Conservation (phyloP, 495 filamentous ascomycete genomes). For the Penicillium silybi region DNA sequence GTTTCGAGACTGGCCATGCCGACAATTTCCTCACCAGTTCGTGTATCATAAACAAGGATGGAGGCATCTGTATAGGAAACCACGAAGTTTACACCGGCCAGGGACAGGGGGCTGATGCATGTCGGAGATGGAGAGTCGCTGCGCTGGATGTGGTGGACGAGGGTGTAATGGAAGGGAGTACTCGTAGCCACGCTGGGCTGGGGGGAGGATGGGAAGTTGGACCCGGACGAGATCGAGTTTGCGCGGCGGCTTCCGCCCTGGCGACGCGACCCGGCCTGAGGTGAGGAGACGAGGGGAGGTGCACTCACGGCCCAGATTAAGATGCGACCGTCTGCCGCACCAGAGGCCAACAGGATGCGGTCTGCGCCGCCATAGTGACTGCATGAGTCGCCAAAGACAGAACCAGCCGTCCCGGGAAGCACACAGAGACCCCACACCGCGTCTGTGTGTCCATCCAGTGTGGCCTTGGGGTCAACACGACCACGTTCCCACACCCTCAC, state of each 20-base stretch:
- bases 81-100: conserved; percentile 86
- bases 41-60: conserved; percentile 86
- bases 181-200: conserved; percentile 77
- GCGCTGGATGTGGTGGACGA: conserved; percentile 80
- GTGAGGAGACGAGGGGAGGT: conserved; percentile 78
- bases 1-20: conserved; percentile 91
- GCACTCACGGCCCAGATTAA: conserved; percentile 92
- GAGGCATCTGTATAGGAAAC: conserved; percentile 88
- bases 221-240: conserved; percentile 87
- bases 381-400: conserved; percentile 68
- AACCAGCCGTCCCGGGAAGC: conserved; percentile 75
- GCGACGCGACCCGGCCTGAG: conserved; percentile 65
- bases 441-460: conserved; percentile 89
- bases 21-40: conserved; percentile 85
- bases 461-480: conserved; percentile 91
- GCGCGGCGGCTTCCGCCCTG: conserved; percentile 75
- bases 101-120: conserved; percentile 82
- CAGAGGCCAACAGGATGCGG: conserved; percentile 83
- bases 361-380: conserved; percentile 71
- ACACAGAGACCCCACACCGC: conserved; percentile 95
- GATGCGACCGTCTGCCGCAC: conserved; percentile 85
- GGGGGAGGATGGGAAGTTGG: conserved; percentile 84
- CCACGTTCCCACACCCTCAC: conserved; percentile 93
- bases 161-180: conserved; percentile 60
- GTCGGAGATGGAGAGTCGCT: conserved; percentile 75